Base-by-base conservation (phyloP, 148 eudicot species). In the Oxyria digyna region DNA sequence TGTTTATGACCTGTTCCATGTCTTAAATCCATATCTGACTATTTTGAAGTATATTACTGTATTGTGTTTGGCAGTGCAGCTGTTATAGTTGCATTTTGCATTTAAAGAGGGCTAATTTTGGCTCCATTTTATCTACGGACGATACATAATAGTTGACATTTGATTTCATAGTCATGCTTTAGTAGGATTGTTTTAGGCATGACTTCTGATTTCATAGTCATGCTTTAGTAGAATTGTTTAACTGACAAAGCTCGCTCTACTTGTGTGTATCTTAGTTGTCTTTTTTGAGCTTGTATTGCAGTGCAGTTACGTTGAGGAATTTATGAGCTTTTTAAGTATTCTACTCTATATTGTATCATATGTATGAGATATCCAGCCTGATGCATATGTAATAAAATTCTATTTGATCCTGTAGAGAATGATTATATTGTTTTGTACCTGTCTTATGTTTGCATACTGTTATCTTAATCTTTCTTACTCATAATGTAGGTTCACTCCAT, bases 401-500 rank as follows among this genome's bases (percentile, higher is more conserved):
- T 8, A 0, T 52, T 14, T 52, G 33, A 42, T 42, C 64, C 35
- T 31, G 5, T 13, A 35, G 18, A n/a, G 5, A n/a, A 4, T 59
- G 5, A 13, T 14, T 59, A 29, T 14, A 59, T 59, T 29, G 37
- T n/a, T 59, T 27, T 29, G 37, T 59, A 26, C 23, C 42, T 63
- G 42, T 38, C 21, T 48, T 66, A 54, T 57, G 57, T 40, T 59
- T 52, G 59, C 55, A 4, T 24, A 18, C 0, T 67, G 24, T 32
- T 70, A 40, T 71, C 50, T 43, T 71, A 62, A 14, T 72, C 23
- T 26, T 49, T 77, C 69, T 23, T 24, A 43, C 23, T 52, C n/a
- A 27, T 18, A 74, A 59, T 74, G 45, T 71, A 91, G 97, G 98
- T 85, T 79, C 81, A 76, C 70, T 87, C 87, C 54, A 88, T 91